Evolutionary conservation across 2,329 filamentous ascomycete genomes (phyloP), one percentile per base, ranked within the genome.

Genomic region (Xylariomycetidae sp.): DNA sequence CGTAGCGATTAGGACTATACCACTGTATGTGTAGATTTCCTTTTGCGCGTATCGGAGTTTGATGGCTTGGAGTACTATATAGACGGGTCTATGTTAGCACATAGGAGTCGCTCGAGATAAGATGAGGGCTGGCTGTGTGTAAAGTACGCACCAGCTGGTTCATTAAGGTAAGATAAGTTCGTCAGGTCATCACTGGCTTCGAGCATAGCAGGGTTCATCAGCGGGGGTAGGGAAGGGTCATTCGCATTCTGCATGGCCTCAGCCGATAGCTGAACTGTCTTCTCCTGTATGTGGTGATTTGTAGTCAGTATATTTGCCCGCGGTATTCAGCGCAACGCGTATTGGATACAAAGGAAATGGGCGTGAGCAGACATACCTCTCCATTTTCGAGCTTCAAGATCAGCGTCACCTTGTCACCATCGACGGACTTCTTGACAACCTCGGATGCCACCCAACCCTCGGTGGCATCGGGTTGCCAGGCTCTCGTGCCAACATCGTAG

Each of bases 21-120:
- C 92, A 60, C 88, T 95, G 70, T 98, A 98, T 56, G 92, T 98
- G 72, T 98, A 98, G 55, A 98, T 98, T 63, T 98, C 92, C 67
- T 97, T 97, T 63, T 98, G 92, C 44, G 86, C 76, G 68, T 98
- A 98, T 61, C 92, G 87, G 58, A 98, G 77, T 59, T 89, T 88
- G 63, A 98, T 98, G 36, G 92, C 92, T 73, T 98, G 92, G 45
- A 98, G 70, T 41, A 98, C 94, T 94, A 61, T 51, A 39, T 12
- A 16, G 17, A 18, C 18, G 28, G 20, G 32, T 14, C 37, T 31
- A 28, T 28, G 36, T 49, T 31, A 46, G 37, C 33, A 42, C n/a
- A n/a, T n/a, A n/a, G n/a, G n/a, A n/a, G n/a, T n/a, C n/a, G n/a
- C n/a, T n/a, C n/a, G n/a, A n/a, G n/a, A n/a, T n/a, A n/a, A n/a